These are phyloP conservation scores for Rhodofomes roseus DNA, from an alignment of 1,284 basidiomycete species.

Conservation along the genomic window DNA sequence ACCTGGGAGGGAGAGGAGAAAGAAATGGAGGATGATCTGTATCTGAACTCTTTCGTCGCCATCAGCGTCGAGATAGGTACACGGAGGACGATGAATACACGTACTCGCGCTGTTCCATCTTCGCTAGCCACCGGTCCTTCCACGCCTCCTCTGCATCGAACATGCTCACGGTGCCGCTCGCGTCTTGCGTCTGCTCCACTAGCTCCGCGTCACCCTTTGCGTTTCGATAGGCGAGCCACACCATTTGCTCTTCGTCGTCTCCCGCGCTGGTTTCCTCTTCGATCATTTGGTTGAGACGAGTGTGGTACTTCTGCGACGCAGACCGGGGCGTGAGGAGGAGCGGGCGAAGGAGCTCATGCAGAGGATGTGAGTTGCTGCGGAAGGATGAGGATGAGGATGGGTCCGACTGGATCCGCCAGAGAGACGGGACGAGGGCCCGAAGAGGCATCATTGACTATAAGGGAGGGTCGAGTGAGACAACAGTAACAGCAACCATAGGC, in stretches of 20 bases:
- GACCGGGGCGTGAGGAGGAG: conserved; percentile 56
- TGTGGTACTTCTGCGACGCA: conserved; percentile 58
- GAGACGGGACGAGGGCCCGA: conserved; percentile 45
- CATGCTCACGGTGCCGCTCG: conserved; percentile 15
- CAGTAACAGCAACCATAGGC: too few relatives aligned
- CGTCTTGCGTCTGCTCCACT: conserved; percentile 9
- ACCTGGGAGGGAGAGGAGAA: conserved; percentile 59
- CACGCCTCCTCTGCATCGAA: conserved; percentile 42
- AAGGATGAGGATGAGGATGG: conserved; percentile 9
- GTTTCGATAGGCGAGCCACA: conserved; percentile 65
- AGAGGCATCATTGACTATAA: conserved; percentile 68
- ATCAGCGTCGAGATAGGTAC: conserved; percentile 2
- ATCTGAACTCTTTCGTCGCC: conserved; percentile 54
- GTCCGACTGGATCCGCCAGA: conserved; percentile 36
- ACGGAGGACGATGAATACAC: conserved; percentile 22
- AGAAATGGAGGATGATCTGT: conserved; percentile 64
- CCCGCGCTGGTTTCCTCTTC: conserved; percentile 51
- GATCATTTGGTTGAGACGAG: conserved; percentile 56
- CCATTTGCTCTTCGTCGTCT: conserved; percentile 64
- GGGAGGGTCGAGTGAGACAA: too few relatives aligned
- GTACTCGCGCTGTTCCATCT: conserved; percentile 71
- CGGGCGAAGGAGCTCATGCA: conserved; percentile 53
- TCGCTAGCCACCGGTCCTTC: conserved; percentile 51
- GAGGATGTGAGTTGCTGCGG: conserved; percentile 39
- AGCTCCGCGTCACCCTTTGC: conserved; percentile 41